Evolutionary conservation across 305 asterid genomes (phyloP).

Genomic region (Coffea humblotiana): DNA sequence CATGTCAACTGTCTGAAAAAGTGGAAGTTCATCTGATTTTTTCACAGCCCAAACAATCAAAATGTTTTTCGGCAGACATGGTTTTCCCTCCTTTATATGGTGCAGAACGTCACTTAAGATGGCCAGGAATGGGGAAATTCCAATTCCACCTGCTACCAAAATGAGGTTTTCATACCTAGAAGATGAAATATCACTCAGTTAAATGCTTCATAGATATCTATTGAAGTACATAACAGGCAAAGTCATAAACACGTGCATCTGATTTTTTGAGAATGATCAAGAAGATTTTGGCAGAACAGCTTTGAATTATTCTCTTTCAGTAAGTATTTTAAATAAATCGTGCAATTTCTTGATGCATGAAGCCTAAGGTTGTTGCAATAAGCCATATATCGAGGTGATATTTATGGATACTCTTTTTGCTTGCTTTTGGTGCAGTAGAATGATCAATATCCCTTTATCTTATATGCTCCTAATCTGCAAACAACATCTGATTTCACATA

Average conservation of each 20-base stretch:
- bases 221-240: too few species aligned
- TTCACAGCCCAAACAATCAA: slow-evolving; percentile 78
- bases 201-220: slow-evolving; percentile 1
- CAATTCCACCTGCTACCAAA: slow-evolving; percentile 88
- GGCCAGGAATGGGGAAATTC: slow-evolving; percentile 84
- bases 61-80: slow-evolving; percentile 61
- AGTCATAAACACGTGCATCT: background rate
- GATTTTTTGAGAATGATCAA: background rate
- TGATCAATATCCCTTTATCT: too few species aligned
- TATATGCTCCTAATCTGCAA: background rate
- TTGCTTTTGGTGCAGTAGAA: background rate
- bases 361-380: background rate
- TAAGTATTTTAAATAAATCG: too few species aligned
- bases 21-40: slow-evolving; percentile 70
- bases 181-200: background rate
- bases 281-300: background rate
- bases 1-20: slow-evolving; percentile 61
- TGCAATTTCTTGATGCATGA: too few species aligned
- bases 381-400: background rate
- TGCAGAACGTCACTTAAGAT: slow-evolving; percentile 76
- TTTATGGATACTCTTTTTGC: too few species aligned
- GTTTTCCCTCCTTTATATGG: slow-evolving; percentile 48
- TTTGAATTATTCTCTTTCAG: background rate
- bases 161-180: slow-evolving; percentile 77
- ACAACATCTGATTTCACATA: background rate